These are phyloP conservation scores for Xylaria arbuscula DNA, from an alignment of 2,329 filamentous ascomycete species.

Conservation along the genomic window DNA sequence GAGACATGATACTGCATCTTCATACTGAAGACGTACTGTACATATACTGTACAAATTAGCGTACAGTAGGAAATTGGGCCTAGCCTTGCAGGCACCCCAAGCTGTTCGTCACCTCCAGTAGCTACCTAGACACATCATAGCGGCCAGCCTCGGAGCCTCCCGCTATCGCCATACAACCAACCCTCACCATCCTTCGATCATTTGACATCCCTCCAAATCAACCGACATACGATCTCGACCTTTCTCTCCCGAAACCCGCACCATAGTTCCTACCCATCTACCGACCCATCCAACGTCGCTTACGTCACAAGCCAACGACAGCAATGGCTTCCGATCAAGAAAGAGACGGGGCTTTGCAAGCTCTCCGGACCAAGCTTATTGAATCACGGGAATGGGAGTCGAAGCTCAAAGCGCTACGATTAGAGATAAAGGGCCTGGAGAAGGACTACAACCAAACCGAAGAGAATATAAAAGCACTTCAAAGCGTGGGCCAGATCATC, in stretches of 20 bases:
- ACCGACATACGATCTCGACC: not conserved
- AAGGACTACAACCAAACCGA: slow-evolving; percentile 97
- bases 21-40: not conserved
- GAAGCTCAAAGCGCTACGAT: slow-evolving; percentile 91
- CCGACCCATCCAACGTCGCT: slow-evolving; percentile 19
- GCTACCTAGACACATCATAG: not conserved
- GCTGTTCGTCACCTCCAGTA: slow-evolving; percentile 40
- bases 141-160: slow-evolving; percentile 29
- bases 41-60: not conserved
- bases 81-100: slow-evolving; percentile 41
- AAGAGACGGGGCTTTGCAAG: slow-evolving; percentile 76
- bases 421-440: slow-evolving; percentile 96
- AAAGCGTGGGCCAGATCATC: slow-evolving; percentile 99
- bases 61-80: slow-evolving; percentile 28
- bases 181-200: slow-evolving; percentile 9
- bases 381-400: slow-evolving; percentile 99
- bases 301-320: slow-evolving; percentile 31
- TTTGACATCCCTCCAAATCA: slow-evolving; percentile 6
- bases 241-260: not conserved
- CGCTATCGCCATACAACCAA: slow-evolving; percentile 21
- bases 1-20: not conserved
- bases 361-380: slow-evolving; percentile 83
- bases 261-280: not conserved
- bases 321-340: slow-evolving; percentile 67
- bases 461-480: slow-evolving; percentile 98